Percentiles rank a stretch among this genome's conserved stretches.
phyloP scores from a whole-genome alignment of 1,284 basidiomycete genomes.

The Inonotus hispidus region DNA sequence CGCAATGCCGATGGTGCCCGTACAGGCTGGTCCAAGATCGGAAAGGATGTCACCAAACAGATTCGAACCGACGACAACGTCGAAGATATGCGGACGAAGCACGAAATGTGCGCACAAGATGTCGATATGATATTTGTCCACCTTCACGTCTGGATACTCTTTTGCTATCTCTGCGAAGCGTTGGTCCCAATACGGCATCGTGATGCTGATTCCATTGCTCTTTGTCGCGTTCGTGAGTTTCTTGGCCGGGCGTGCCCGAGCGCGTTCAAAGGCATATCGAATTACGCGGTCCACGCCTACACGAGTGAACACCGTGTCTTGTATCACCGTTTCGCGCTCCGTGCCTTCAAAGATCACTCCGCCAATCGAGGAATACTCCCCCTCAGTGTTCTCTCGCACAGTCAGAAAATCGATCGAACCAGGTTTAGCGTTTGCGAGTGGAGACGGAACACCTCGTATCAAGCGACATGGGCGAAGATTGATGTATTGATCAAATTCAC shows the following conservation, averaged over 20 bases:
- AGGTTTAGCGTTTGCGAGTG: constrained; percentile 31
- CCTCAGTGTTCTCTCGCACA: constrained; percentile 54
- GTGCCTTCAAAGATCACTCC: constrained; percentile 35
- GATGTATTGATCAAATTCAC: constrained; percentile 51
- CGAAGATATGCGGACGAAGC: constrained; percentile 43
- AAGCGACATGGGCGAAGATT: constrained; percentile 48
- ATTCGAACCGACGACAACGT: constrained; percentile 51
- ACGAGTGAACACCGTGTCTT: constrained; percentile 44
- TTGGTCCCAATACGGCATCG: constrained; percentile 45
- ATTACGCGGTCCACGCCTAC: constrained; percentile 46
- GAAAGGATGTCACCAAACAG: constrained; percentile 52
- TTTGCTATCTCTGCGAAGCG: constrained; percentile 43
- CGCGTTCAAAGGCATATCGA: constrained; percentile 49
- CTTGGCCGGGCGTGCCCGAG: constrained; percentile 42
- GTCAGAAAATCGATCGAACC: constrained; percentile 45
- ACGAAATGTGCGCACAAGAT: constrained; percentile 44
- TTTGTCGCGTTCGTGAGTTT: constrained; percentile 50
- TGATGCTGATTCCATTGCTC: constrained; percentile 42
- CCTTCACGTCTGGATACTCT: constrained; percentile 45
- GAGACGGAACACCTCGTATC: constrained; percentile 44
- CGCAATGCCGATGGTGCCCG: constrained; percentile 54
- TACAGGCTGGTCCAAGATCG: constrained; percentile 49
- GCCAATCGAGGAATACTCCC: constrained; percentile 49
- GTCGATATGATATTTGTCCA: constrained; percentile 51
- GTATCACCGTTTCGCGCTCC: constrained; percentile 31